These are phyloP conservation scores for Artemisia tridentata DNA, from an alignment of 129 eudicot species.

Conservation along the genomic window DNA sequence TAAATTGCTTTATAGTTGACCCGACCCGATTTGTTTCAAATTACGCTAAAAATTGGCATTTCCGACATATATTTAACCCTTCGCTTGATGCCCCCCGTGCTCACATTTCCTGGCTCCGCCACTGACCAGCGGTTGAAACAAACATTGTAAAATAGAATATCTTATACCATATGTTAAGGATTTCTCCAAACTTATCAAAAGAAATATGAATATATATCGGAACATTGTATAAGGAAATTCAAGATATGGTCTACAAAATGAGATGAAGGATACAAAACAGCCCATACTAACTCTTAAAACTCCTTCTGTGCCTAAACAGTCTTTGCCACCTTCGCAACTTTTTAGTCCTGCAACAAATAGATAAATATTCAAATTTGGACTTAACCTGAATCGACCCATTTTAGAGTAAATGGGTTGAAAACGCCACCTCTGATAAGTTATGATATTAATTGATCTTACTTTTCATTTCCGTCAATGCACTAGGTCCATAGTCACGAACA, in stretches of 20 bases:
- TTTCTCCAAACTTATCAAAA: neutral
- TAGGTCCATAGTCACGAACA: slow-evolving; percentile 74
- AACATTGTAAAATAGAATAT: slow-evolving; percentile 71
- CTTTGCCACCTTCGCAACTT: slow-evolving; percentile 62
- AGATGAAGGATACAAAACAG: slow-evolving; percentile 70
- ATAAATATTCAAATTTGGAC: neutral
- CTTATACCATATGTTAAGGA: slow-evolving; percentile 44
- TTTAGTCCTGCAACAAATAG: slow-evolving; percentile 46
- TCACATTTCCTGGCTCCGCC: too few relatives aligned
- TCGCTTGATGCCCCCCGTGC: too few relatives aligned
- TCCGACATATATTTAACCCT: too few relatives aligned
- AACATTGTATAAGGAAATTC: neutral
- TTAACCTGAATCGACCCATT: too few relatives aligned
- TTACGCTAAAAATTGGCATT: too few relatives aligned
- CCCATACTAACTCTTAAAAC: slow-evolving; percentile 83
- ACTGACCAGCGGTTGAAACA: slow-evolving; percentile 61
- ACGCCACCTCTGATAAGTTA: neutral
- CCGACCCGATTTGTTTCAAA: too few relatives aligned
- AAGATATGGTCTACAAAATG: neutral
- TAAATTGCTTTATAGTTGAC: too few relatives aligned
- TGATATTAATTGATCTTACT: slow-evolving; percentile 38
- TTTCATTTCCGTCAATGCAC: slow-evolving; percentile 54
- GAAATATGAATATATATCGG: neutral
- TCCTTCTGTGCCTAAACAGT: slow-evolving; percentile 81
- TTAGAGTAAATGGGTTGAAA: neutral